Evolutionary conservation across 2,329 filamentous ascomycete species (phyloP).

Genomic region (Fusarium brachygibbosum): DNA sequence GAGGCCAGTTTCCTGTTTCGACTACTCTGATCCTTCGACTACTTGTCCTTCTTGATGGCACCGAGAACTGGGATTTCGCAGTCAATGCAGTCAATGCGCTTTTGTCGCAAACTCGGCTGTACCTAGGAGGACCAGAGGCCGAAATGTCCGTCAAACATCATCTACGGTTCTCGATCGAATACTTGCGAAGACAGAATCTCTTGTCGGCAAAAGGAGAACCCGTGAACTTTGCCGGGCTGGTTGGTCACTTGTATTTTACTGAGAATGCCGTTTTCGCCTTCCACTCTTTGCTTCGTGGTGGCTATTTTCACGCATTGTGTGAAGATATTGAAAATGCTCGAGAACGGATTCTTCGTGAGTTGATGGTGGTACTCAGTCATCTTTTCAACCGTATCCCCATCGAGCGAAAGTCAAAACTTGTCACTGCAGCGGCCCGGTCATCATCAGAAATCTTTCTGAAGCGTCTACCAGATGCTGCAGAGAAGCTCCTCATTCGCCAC

Average conservation of each 20-base stretch:
- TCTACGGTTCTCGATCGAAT: conserved; percentile 84
- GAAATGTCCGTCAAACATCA: conserved; percentile 81
- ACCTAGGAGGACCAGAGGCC: conserved; percentile 76
- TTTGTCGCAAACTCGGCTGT: conserved; percentile 77
- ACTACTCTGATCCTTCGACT: conserved; percentile 78
- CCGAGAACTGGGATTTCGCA: conserved; percentile 73
- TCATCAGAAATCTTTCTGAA: conserved; percentile 77
- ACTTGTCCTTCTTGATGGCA: conserved; percentile 75
- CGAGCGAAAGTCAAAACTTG: conserved; percentile 59
- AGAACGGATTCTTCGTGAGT: conserved; percentile 64
- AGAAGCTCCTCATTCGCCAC: conserved; percentile 68
- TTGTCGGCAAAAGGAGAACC: conserved; percentile 72
- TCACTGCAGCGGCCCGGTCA: conserved; percentile 66
- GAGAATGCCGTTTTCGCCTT: conserved; percentile 83
- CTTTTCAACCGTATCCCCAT: conserved; percentile 74
- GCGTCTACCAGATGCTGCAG: conserved; percentile 69
- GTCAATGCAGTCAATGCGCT: conserved; percentile 73
- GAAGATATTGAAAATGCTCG: conserved; percentile 65
- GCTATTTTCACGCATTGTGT: conserved; percentile 76
- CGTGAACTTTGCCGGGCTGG: conserved; percentile 78
- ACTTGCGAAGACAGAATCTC: conserved; percentile 76
- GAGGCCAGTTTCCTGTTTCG: conserved; percentile 83
- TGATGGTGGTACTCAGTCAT: conserved; percentile 78
- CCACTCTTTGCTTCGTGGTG: conserved; percentile 77
- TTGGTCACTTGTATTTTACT: conserved; percentile 81